Percentiles rank a stretch among this genome's conserved stretches.
These are phyloP conservation scores for Bothia castanella DNA, from an alignment of 1,284 basidiomycete genomes.

Conservation along the genomic window DNA sequence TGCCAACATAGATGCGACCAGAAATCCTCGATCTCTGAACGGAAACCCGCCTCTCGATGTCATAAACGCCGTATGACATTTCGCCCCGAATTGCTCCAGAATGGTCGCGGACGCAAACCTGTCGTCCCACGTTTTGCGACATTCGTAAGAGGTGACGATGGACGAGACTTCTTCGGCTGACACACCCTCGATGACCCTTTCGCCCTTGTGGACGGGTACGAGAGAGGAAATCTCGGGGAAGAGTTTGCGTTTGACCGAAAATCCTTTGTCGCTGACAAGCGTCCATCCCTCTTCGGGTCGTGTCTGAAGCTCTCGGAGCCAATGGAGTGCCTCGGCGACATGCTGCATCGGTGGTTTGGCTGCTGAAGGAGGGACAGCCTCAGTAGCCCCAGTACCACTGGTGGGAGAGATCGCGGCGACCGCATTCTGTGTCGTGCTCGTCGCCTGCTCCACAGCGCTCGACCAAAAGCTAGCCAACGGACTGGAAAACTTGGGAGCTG, in stretches of 20 bases:
- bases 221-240: constrained; percentile 75
- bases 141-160: constrained; percentile 67
- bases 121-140: constrained; percentile 83
- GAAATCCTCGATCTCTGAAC: constrained; percentile 87
- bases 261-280: constrained; percentile 74
- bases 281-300: constrained; percentile 73
- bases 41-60: constrained; percentile 80
- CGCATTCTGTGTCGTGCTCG: constrained; percentile 65
- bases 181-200: constrained; percentile 91
- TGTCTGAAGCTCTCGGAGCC: constrained; percentile 72
- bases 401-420: constrained; percentile 68
- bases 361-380: constrained; percentile 44
- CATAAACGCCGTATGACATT: constrained; percentile 66
- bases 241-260: constrained; percentile 75
- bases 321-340: constrained; percentile 75
- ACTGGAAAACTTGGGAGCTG: constrained; percentile 61
- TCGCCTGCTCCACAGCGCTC: constrained; percentile 69
- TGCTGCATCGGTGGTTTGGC: constrained; percentile 69
- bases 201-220: constrained; percentile 84
- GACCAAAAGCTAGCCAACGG: constrained; percentile 72
- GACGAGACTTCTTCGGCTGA: constrained; percentile 88
- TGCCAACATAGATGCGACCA: constrained; percentile 74
- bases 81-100: constrained; percentile 81
- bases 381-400: constrained; percentile 32
- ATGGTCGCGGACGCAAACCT: constrained; percentile 66